Evolutionary conservation across 2,329 filamentous ascomycete genomes (phyloP).

Genomic region (Verticillium nonalfalfae): DNA sequence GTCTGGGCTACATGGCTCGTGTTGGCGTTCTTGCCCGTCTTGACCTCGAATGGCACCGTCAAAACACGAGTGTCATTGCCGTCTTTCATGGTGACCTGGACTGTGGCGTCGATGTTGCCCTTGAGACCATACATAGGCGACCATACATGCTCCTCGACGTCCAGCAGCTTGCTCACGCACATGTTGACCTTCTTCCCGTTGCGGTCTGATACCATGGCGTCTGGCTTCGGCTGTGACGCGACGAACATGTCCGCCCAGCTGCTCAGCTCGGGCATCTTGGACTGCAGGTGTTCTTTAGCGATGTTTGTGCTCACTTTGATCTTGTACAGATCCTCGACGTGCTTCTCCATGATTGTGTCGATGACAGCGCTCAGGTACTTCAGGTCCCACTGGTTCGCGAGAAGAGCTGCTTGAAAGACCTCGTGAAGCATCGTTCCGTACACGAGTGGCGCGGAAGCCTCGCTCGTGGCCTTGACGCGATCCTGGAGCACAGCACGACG

Average conservation of each 20-base stretch:
- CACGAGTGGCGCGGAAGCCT: slow-evolving; percentile 72
- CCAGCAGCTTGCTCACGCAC: slow-evolving; percentile 87
- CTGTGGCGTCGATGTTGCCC: slow-evolving; percentile 94
- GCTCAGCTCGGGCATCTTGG: slow-evolving; percentile 76
- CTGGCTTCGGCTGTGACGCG: slow-evolving; percentile 56
- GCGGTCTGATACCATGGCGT: slow-evolving; percentile 72
- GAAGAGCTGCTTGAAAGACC: slow-evolving; percentile 85
- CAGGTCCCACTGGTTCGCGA: slow-evolving; percentile 74
- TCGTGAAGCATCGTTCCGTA: slow-evolving; percentile 95
- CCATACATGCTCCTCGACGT: slow-evolving; percentile 98
- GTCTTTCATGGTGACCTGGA: slow-evolving; percentile 78
- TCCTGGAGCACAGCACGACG: slow-evolving; percentile 91
- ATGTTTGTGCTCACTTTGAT: slow-evolving; percentile 70
- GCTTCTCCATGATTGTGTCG: slow-evolving; percentile 61
- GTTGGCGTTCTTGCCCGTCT: slow-evolving; percentile 82
- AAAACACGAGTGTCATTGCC: slow-evolving; percentile 59
- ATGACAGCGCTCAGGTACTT: slow-evolving; percentile 62
- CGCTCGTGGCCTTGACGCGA: slow-evolving; percentile 83
- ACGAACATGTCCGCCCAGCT: slow-evolving; percentile 83
- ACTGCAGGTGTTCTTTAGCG: slow-evolving; percentile 72
- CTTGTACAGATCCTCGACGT: slow-evolving; percentile 84
- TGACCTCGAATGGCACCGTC: slow-evolving; percentile 90
- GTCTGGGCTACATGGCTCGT: slow-evolving; percentile 88
- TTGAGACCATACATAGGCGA: slow-evolving; percentile 96
- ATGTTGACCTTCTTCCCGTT: slow-evolving; percentile 71